Evolutionary conservation across 2,329 filamentous ascomycete genomes (phyloP).

Genomic region (Cordyceps tenuipes): DNA sequence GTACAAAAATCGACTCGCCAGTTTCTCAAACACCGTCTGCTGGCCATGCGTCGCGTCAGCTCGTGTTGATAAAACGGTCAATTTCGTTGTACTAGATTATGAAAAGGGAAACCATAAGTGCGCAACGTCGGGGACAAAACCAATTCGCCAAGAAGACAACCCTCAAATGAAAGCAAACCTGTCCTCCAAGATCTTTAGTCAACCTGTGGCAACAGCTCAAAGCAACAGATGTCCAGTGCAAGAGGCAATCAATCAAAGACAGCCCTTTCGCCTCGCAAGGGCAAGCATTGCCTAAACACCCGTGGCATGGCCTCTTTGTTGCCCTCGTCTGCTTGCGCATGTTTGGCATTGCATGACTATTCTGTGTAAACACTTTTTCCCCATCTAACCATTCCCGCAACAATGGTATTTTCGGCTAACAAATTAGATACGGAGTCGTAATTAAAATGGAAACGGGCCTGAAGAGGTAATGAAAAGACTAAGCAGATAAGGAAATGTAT

Average conservation of each 20-base stretch:
- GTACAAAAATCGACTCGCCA: conserved; percentile 4
- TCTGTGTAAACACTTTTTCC: conserved; percentile 13
- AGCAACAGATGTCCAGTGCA: conserved; percentile 3
- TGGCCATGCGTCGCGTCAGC: background rate
- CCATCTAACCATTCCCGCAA: conserved; percentile 11
- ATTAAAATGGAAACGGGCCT: conserved; percentile 32
- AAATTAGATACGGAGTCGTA: conserved; percentile 30
- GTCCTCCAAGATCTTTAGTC: conserved; percentile 12
- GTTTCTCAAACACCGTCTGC: background rate
- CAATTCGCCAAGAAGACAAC: conserved; percentile 12
- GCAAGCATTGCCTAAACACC: background rate
- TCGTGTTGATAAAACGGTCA: conserved; percentile 8
- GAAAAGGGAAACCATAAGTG: conserved; percentile 12
- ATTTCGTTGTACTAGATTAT: conserved; percentile 14
- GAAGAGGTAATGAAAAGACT: conserved; percentile 27
- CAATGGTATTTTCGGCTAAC: conserved; percentile 11
- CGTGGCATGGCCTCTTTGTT: background rate
- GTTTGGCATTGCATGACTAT: conserved; percentile 12
- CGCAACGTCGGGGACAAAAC: conserved; percentile 12
- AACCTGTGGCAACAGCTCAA: conserved; percentile 7
- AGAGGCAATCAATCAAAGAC: background rate
- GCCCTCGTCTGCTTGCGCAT: conserved; percentile 8
- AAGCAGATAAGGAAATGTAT: conserved; percentile 40
- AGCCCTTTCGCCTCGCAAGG: background rate
- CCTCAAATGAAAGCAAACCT: conserved; percentile 12